Conservation (phyloP, 2,329 filamentous ascomycete genomes). For the Trichoderma gracile region DNA sequence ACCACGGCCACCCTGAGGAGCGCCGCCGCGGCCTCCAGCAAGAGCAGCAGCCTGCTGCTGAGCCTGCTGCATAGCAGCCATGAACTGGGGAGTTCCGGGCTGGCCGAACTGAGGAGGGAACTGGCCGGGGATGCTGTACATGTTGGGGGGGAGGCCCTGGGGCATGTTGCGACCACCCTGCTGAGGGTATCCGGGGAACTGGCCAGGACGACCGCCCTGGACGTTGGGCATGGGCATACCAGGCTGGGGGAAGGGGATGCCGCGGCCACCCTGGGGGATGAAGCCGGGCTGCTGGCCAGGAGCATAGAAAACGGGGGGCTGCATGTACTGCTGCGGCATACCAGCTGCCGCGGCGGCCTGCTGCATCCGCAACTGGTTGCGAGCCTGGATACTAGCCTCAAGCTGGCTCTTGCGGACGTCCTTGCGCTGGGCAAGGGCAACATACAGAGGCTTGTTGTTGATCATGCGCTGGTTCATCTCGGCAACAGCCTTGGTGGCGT, state of each 20-base stretch:
- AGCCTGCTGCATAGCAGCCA: constrained; percentile 80
- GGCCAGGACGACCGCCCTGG: constrained; percentile 79
- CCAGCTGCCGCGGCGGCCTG: constrained; percentile 89
- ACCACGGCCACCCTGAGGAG: constrained; percentile 67
- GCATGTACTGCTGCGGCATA: constrained; percentile 86
- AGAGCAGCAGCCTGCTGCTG: constrained; percentile 57
- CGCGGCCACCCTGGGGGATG: constrained; percentile 64
- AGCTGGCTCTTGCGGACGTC: constrained; percentile 99
- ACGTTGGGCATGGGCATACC: constrained; percentile 68
- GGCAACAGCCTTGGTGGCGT: constrained; percentile 97
- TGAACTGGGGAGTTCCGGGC: constrained; percentile 75
- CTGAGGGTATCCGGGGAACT: constrained; percentile 83
- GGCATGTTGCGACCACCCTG: constrained; percentile 83
- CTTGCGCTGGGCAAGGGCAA: constrained; percentile 97
- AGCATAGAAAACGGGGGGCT: constrained; percentile 88
- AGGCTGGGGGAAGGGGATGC: constrained; percentile 66
- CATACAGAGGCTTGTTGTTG: constrained; percentile 93
- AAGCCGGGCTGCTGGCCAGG: constrained; percentile 76
- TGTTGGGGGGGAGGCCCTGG: constrained; percentile 83
- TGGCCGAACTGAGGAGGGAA: constrained; percentile 80
- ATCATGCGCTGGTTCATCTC: constrained; percentile 99
- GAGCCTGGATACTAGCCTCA: constrained; percentile 97
- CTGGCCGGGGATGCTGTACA: constrained; percentile 79
- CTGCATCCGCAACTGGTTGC: constrained; percentile 98
- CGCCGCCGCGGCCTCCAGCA: constrained; percentile 62